Evolutionary conservation across 345 rosid genomes (phyloP), one percentile per base, ranked within the genome.

Genomic region (Rhodomyrtus tomentosa): DNA sequence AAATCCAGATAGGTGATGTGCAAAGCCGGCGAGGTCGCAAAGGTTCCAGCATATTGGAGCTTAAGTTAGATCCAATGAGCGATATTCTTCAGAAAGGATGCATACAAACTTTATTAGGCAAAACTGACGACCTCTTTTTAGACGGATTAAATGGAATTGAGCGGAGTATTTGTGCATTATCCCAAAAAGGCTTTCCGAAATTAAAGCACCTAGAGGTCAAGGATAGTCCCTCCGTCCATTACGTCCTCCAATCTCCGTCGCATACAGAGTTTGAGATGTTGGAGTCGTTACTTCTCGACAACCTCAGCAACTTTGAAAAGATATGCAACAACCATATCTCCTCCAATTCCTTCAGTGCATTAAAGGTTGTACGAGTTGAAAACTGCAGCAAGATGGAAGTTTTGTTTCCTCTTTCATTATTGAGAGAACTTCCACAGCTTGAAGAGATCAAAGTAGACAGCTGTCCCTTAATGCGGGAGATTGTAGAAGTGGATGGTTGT

Each of bases 31-130:
- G n/a, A n/a, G n/a, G n/a, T n/a, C n/a, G n/a, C n/a, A n/a, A n/a
- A n/a, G n/a, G n/a, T n/a, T n/a, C n/a, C n/a, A n/a, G n/a, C n/a
- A n/a, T n/a, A n/a, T n/a, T 29, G 12, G 0, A 62, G 42, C 5
- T 32, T 18, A 0, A 1, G 12, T 16, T 32, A 6, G 0, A 62
- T 32, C 22, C 24, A 15, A 3, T 0, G 18, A 16, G 2, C 0
- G 0, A 32, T 16, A 62, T 32, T 16, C 42, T 62, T 15, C 5
- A 1, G 0, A 62, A 62, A 16, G 22, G 12, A 62, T 62, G 1
- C 5, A 4, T 32, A 1, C 12, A 2, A 1, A 32, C 74, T 32
- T 3, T 6, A 0, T 32, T 62, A 4, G 42, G 5, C 3, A 16
- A 32, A 62, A 7, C 1, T 1, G 24, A 62, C 0, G 3, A 62